Conservation (phyloP, 2,329 filamentous ascomycete genomes). For the Talaromyces verruculosus region DNA sequence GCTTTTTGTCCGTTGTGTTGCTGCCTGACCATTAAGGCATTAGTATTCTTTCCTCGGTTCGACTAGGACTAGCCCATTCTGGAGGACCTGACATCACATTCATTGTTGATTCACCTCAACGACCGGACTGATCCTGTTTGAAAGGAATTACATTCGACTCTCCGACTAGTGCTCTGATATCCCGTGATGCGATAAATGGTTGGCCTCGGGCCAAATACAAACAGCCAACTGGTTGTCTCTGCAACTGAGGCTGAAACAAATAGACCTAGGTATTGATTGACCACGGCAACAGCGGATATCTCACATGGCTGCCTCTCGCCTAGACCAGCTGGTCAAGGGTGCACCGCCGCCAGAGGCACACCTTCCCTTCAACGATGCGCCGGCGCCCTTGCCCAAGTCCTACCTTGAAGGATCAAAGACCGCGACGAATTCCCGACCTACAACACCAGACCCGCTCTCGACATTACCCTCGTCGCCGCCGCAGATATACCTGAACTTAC, state of each 20-base stretch:
- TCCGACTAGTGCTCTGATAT: neutral
- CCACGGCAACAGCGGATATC: neutral
- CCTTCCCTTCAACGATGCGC: constrained; percentile 45
- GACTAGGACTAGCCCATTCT: neutral
- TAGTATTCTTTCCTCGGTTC: neutral
- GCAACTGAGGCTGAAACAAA: constrained; percentile 5
- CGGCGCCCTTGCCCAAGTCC: constrained; percentile 35
- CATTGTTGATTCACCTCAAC: neutral
- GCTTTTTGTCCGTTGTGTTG: neutral
- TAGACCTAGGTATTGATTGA: neutral
- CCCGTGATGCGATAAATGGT: constrained; percentile 21
- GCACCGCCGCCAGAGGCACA: constrained; percentile 66
- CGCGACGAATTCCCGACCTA: constrained; percentile 48
- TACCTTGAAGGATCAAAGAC: constrained; percentile 28
- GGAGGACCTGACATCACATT: neutral
- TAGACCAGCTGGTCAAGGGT: constrained; percentile 92
- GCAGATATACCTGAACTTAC: constrained; percentile 96
- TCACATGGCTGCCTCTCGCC: constrained; percentile 60
- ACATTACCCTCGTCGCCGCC: constrained; percentile 85
- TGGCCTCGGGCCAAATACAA: constrained; percentile 6
- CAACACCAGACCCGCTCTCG: constrained; percentile 67
- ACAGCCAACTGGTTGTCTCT: constrained; percentile 5
- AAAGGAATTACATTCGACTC: neutral
- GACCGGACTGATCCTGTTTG: too few relatives aligned
- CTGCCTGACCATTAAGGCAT: neutral